Evolutionary conservation across 1,139 yeast genomes (phyloP), one percentile per base, ranked within the genome.

Genomic region (Diutina siamensis): DNA sequence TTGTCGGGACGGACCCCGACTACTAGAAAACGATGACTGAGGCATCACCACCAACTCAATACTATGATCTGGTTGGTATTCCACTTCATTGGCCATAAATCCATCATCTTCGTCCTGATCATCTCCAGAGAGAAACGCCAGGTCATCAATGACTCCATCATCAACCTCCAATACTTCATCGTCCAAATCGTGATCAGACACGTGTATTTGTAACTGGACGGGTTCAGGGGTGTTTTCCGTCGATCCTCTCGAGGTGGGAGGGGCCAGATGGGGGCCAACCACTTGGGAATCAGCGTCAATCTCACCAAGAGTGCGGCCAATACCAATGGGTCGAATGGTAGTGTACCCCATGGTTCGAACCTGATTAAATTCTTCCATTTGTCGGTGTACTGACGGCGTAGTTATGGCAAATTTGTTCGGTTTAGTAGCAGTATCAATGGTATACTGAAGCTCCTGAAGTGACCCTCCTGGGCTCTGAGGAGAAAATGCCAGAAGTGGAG

Each of bases 1-100:
- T 18, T 22, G 33, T 17, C 32, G 4, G 4, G 31, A 38, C 15
- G 36, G 36, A 10, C 28, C 28, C 10, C 28, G n/a, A n/a, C n/a
- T 25, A 10, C 28, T 25, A 5, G 10, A 10, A 25, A 10, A 7
- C 10, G 10, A 25, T 10, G 40, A 12, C 18, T 15, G 40, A 10
- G 28, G 22, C 20, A 35, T 19, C 28, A 38, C 31, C 20, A 25
- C 45, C 9, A 27, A 45, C 5, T 44, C 46, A 5, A 71, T 60
- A 44, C 73, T 70, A 50, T 74, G 80, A 52, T 75, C 80, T 45
- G 68, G 65, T 52, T 76, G 80, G 51, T 75, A 75, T 53, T 76
- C 82, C 40, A 75, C 81, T 27, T 71, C 76, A 44, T 70, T 74
- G 1, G 80, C 81, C 80, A 76, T 76, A 51, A 74, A 68, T 22